Conservation (phyloP, 1,284 basidiomycete species). For the Malassezia slooffiae region DNA sequence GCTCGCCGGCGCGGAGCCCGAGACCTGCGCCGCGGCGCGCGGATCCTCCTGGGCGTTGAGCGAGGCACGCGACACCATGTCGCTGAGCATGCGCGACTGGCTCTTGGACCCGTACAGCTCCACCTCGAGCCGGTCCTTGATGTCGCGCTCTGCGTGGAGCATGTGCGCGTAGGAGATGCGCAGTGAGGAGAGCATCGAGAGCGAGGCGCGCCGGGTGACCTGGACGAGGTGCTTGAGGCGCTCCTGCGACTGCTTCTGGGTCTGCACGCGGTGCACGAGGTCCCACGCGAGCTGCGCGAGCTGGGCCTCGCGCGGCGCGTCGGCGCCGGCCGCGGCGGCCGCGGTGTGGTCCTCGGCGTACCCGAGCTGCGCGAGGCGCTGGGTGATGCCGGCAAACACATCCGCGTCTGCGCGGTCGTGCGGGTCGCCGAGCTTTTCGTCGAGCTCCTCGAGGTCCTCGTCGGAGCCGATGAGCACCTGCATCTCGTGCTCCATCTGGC, state of each 20-base stretch:
- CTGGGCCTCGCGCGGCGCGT: background rate
- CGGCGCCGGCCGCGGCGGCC: background rate
- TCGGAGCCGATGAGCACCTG: slow-evolving; percentile 33
- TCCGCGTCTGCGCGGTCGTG: background rate
- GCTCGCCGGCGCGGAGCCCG: background rate
- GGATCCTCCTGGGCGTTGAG: slow-evolving; percentile 20
- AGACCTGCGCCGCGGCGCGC: background rate
- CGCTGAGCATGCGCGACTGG: slow-evolving; percentile 40
- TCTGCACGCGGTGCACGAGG: slow-evolving; percentile 4
- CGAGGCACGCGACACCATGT: slow-evolving; percentile 30
- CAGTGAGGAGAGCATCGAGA: slow-evolving; percentile 37
- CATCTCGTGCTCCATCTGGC: slow-evolving; percentile 33
- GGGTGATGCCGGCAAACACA: slow-evolving; percentile 18
- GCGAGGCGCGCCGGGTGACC: slow-evolving; percentile 31
- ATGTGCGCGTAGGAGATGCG: slow-evolving; percentile 34
- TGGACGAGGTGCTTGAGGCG: slow-evolving; percentile 4
- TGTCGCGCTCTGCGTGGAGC: slow-evolving; percentile 26
- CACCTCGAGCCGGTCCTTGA: slow-evolving; percentile 33
- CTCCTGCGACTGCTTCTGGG: slow-evolving; percentile 7
- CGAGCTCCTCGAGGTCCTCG: slow-evolving; percentile 6
- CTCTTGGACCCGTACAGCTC: slow-evolving; percentile 39
- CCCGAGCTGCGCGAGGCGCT: slow-evolving; percentile 12
- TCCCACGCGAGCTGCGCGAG: background rate
- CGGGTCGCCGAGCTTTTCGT: background rate
- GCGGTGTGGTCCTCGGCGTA: background rate